Conservation (phyloP, 2,329 filamentous ascomycete species). For the Pseudogymnoascus pannorum region DNA sequence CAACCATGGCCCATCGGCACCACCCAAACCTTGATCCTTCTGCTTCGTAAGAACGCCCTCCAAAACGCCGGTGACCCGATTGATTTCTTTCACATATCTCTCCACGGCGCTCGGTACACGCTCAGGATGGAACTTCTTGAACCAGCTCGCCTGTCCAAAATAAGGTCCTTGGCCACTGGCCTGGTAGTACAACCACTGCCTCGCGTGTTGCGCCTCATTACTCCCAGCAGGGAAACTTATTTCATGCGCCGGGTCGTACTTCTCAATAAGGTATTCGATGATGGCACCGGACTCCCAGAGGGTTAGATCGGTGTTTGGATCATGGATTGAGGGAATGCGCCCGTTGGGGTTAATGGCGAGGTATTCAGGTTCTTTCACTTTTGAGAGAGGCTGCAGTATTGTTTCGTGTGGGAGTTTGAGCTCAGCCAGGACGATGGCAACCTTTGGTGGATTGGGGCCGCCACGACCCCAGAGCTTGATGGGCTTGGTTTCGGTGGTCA, state of each 20-base stretch:
- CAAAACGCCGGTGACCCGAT: slow-evolving; percentile 39
- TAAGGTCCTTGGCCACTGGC: slow-evolving; percentile 39
- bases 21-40: background rate
- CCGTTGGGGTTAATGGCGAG: slow-evolving; percentile 24
- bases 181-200: slow-evolving; percentile 39
- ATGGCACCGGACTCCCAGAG: slow-evolving; percentile 42
- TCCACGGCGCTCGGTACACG: slow-evolving; percentile 38
- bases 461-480: background rate
- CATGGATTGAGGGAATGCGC: slow-evolving; percentile 34
- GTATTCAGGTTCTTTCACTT: slow-evolving; percentile 33
- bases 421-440: slow-evolving; percentile 20
- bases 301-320: slow-evolving; percentile 37
- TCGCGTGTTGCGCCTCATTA: slow-evolving; percentile 29
- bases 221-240: slow-evolving; percentile 30
- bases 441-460: slow-evolving; percentile 14
- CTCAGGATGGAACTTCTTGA: slow-evolving; percentile 33
- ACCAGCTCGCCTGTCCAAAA: slow-evolving; percentile 36
- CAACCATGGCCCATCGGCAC: slow-evolving; percentile 29
- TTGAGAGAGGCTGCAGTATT: slow-evolving; percentile 21
- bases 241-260: slow-evolving; percentile 33
- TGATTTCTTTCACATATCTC: slow-evolving; percentile 41
- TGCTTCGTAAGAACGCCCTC: slow-evolving; percentile 31
- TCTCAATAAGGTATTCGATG: slow-evolving; percentile 37
- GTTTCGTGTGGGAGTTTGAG: slow-evolving; percentile 18
- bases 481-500: background rate